Conservation (phyloP, 2,329 filamentous ascomycete species). For the Purpureocillium lavendulum region DNA sequence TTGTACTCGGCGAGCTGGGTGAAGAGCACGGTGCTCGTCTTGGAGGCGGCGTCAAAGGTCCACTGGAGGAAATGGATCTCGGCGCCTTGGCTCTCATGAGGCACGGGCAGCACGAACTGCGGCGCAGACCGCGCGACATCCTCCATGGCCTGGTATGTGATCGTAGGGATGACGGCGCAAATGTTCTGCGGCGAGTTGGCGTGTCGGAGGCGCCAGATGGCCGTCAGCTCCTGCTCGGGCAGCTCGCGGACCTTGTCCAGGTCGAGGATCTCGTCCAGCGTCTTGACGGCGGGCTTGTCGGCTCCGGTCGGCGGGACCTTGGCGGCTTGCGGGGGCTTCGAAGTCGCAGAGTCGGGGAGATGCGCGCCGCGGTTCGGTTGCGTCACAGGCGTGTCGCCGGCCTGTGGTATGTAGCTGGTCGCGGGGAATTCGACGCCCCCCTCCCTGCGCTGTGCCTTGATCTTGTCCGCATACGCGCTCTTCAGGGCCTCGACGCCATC, state of each 20-base stretch:
- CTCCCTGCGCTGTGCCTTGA: constrained; percentile 60
- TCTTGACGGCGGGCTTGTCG: constrained; percentile 28
- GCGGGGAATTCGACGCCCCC: constrained; percentile 45
- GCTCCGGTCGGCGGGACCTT: constrained; percentile 11
- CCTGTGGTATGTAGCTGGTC: constrained; percentile 23
- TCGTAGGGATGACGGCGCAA: constrained; percentile 71
- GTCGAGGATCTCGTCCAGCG: constrained; percentile 56
- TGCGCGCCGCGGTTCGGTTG: constrained; percentile 23
- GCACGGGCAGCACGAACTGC: constrained; percentile 84
- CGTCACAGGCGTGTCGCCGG: constrained; percentile 24
- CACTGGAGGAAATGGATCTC: constrained; percentile 97
- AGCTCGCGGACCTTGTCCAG: constrained; percentile 67
- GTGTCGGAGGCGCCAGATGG: constrained; percentile 85
- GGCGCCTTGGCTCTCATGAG: constrained; percentile 58
- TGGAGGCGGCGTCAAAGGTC: constrained; percentile 66
- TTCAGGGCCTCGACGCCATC: constrained; percentile 68
- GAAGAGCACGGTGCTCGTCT: constrained; percentile 74
- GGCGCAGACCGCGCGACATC: constrained; percentile 65
- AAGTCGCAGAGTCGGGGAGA: constrained; percentile 8
- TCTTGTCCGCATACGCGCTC: constrained; percentile 78
- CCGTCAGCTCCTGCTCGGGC: constrained; percentile 72
- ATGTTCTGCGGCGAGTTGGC: constrained; percentile 63
- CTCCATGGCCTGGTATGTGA: constrained; percentile 68
- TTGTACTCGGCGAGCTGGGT: constrained; percentile 93
- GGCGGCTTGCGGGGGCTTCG: constrained; percentile 1